A percentile compares a stretch with the other conserved stretches of the same genome.
Conservation (phyloP, 768 basidiomycete genomes). For the Xanthoconium purpureum region DNA sequence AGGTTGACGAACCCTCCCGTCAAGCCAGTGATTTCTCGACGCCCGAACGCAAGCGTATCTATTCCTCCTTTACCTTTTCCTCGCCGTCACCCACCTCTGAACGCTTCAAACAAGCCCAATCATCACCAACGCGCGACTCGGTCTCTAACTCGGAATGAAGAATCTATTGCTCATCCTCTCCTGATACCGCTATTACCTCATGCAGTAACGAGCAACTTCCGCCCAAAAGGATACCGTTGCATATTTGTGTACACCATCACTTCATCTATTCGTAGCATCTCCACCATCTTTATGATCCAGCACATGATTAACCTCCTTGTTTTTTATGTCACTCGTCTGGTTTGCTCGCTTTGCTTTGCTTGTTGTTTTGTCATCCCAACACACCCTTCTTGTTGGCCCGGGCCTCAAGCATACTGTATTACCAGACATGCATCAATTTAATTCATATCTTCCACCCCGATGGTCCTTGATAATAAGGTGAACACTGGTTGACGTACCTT, state of each 20-base stretch:
- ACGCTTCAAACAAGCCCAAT: constrained; percentile 47
- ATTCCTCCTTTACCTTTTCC: constrained; percentile 75
- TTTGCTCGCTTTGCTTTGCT: constrained; percentile 27
- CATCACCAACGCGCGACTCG: constrained; percentile 28
- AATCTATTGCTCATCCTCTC: neutral
- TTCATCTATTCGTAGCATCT: constrained; percentile 33
- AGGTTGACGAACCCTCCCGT: constrained; percentile 52
- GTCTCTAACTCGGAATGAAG: constrained; percentile 22
- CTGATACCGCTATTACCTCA: neutral
- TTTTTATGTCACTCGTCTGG: constrained; percentile 24
- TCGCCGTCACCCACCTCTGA: constrained; percentile 64
- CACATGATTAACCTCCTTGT: constrained; percentile 25
- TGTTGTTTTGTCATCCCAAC: constrained; percentile 29
- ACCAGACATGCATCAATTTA: constrained; percentile 33
- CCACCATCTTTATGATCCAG: constrained; percentile 24
- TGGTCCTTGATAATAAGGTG: constrained; percentile 3
- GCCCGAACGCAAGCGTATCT: constrained; percentile 70
- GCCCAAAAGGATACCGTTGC: constrained; percentile 28
- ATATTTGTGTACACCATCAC: constrained; percentile 34
- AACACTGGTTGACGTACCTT: constrained; percentile 2
- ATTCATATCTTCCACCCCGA: constrained; percentile 18
- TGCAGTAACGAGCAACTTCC: constrained; percentile 8
- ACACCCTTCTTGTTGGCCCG: constrained; percentile 23
- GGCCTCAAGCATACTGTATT: constrained; percentile 31
- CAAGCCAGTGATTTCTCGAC: constrained; percentile 69